Evolutionary conservation across 352 stramenopile genomes (phyloP), one percentile per base, ranked within the genome.

Genomic region (Globisporangium mamillatum): DNA sequence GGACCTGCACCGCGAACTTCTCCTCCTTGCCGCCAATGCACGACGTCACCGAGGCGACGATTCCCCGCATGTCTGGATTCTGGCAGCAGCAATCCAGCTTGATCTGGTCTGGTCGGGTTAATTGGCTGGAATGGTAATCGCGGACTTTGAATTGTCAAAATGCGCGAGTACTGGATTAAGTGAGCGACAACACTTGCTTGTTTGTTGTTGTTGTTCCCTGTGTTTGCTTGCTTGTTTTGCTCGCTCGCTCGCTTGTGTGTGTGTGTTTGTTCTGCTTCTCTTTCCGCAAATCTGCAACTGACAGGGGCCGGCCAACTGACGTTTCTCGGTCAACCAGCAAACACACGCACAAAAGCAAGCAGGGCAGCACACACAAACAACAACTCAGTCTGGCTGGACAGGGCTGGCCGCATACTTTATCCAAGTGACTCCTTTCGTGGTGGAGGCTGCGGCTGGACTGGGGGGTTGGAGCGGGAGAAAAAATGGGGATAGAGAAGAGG

Each of bases 1-100:
- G 63, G 54, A 93, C 76, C 71, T 89, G 81, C 46, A 94, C 79
- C 8, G 86, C 86, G 66, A 91, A 94, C 60, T 80, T 88, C 50
- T 92, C 86, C 55, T 92, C 78, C 64, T 90, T 91, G 69, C 86
- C 86, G 64, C 86, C 86, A 67, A 94, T 89, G 64, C 86, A 94
- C 16, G 84, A 91, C 58, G 86, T 94, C 20, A 94, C 81, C 16
- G 75, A 81, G 22, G 86, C 86, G 60, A 71, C 69, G n/a, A 94
- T 63, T 73, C 81, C 80, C 34, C 84, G 77, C 86, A 94, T 92
- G 56, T 72, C 74, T 63, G 54, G 29, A 44, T 72, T 59, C 41
- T 63, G 41, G 48, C 62, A 69, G 62, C 50, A 58, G 62, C 50
- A 58, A 20, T 62, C 56, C 56, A 62, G 56, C 12, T 62, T 50